Base-by-base conservation (phyloP, 176 grass and related monocot genomes). In the Hordeum vulgare region DNA sequence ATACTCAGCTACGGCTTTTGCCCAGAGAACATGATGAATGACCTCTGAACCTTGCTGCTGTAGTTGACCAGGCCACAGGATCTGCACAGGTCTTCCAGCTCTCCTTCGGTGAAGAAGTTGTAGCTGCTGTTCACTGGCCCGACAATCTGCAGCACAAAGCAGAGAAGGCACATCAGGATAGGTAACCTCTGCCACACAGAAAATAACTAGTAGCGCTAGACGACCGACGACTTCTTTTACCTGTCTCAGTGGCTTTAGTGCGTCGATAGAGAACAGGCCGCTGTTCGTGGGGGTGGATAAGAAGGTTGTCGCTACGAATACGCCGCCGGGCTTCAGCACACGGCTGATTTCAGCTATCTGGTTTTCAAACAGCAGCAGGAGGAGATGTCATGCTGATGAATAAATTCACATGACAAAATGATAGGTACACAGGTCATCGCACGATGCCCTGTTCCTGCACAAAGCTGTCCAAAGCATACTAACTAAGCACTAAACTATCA, bases 1-100 rank as follows among this genome's bases (percentile, higher is more conserved):
- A 15, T 76, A 45, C 25, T 27, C 57, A 11, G 17, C 58, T 84
- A 95, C 2, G 96, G 89, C 74, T 98, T 98, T 67, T 95, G 90
- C 41, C 92, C 90, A 10, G 96, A 98, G 74, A 98, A 98, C 93
- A 98, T 98, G 79, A 98, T 98, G 73, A 98, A 98, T 10, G 96
- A 68, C 77, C 84, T 84, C 78, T 88, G 85, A 45, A 98, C 90
- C 45, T 92, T 94, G 54, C 88, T 91, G 62, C 76, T 86, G 47
- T 95, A 98, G 64, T 98, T 95, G 34, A 95, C 79, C 28, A 98
- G 89, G 44, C 96, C 96, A 20, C 96, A 98, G 3, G 92, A 93
- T 77, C 42, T 93, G 85, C 96, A 95, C 47, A 95, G 87, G 57
- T 98, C 96, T 61, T 94, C 82, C 18, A 98, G 88, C 89, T 95